These are phyloP conservation scores for Erysiphe pulchra DNA, from an alignment of 2,329 filamentous ascomycete species.

Conservation along the genomic window DNA sequence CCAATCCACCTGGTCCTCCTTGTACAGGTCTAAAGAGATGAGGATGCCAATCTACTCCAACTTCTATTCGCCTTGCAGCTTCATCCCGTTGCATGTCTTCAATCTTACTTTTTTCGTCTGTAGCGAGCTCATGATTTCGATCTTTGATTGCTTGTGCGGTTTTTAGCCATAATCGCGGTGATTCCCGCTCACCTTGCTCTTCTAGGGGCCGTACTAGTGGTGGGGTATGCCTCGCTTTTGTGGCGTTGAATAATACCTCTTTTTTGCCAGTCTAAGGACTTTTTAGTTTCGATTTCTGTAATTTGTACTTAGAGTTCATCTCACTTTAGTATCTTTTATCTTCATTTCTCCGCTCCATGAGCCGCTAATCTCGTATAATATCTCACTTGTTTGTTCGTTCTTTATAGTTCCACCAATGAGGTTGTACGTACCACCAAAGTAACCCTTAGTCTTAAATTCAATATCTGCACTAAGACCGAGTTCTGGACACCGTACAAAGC, in stretches of 20 bases:
- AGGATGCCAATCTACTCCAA: slow-evolving; percentile 69
- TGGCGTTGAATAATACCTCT: slow-evolving; percentile 72
- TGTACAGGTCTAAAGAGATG: slow-evolving; percentile 57
- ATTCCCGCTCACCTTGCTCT: slow-evolving; percentile 78
- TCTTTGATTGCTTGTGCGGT: slow-evolving; percentile 63
- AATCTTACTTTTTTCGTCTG: slow-evolving; percentile 86
- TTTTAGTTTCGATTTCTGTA: neutral
- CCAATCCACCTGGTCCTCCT: slow-evolving; percentile 40
- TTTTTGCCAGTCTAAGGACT: slow-evolving; percentile 52
- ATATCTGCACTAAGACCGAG: slow-evolving; percentile 68
- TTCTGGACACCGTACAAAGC: slow-evolving; percentile 76
- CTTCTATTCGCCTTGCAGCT: slow-evolving; percentile 51
- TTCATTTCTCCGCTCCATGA: slow-evolving; percentile 90
- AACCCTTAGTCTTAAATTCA: slow-evolving; percentile 97
- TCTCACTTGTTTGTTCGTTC: slow-evolving; percentile 63
- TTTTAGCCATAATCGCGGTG: slow-evolving; percentile 62
- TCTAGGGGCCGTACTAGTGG: slow-evolving; percentile 51
- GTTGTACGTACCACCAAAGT: slow-evolving; percentile 90
- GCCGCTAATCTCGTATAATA: slow-evolving; percentile 75
- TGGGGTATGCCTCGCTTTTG: slow-evolving; percentile 46
- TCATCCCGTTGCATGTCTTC: slow-evolving; percentile 83
- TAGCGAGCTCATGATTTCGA: slow-evolving; percentile 68
- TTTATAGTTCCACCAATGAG: slow-evolving; percentile 81
- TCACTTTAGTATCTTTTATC: slow-evolving; percentile 56
- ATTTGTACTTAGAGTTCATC: slow-evolving; percentile 7